Evolutionary conservation across 345 rosid genomes (phyloP).

Genomic region (Excoecaria cochinchinensis): DNA sequence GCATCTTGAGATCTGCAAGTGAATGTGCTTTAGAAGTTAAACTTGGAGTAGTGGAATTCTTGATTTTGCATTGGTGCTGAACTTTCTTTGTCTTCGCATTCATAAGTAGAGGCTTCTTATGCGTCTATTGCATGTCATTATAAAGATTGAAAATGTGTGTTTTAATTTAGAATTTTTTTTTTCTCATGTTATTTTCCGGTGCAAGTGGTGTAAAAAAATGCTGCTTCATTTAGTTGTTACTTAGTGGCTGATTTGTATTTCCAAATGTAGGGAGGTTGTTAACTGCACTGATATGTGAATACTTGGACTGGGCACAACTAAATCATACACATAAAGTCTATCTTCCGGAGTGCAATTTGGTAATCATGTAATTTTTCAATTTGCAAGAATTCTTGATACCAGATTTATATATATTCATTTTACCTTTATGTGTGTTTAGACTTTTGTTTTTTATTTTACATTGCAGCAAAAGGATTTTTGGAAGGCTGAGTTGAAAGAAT

Average conservation of each 20-base stretch:
- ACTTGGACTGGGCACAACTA: constrained; percentile 96
- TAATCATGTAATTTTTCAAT: constrained; percentile 50
- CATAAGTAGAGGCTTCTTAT: background rate
- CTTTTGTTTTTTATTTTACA: constrained; percentile 8
- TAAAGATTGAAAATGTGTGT: background rate
- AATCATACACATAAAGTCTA: constrained; percentile 84
- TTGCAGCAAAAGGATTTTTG: constrained; percentile 83
- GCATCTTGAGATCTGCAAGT: background rate
- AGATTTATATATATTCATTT: constrained; percentile 9
- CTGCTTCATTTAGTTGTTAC: background rate
- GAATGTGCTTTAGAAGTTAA: constrained; percentile 2
- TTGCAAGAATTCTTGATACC: background rate
- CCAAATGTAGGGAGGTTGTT: constrained; percentile 70
- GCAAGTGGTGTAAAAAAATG: background rate
- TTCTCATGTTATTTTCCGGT: background rate
- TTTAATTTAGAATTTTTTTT: background rate
- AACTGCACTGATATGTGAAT: constrained; percentile 81
- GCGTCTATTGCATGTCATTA: background rate
- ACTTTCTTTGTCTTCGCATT: background rate
- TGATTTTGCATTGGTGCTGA: background rate
- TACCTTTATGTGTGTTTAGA: background rate
- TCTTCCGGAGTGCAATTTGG: constrained; percentile 96
- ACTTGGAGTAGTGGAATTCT: background rate
- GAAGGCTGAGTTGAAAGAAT: constrained; percentile 85
- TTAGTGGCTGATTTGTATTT: background rate